phyloP scores from a whole-genome alignment of 192 early-diverging fungal species.

The Diversispora epigaea region DNA sequence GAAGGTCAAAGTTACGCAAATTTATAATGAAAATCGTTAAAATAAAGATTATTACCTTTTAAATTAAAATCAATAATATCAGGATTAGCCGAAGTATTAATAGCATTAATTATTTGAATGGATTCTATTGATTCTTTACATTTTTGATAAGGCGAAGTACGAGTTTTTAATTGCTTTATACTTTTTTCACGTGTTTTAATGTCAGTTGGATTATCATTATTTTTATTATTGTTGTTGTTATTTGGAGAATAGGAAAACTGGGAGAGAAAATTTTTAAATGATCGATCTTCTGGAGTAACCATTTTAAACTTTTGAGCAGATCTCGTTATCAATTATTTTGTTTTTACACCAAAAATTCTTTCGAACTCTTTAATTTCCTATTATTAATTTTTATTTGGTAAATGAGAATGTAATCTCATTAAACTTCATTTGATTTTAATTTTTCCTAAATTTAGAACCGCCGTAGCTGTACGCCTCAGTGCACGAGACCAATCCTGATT shows the following conservation, averaged over 20 bases:
- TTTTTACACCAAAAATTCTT: too few relatives aligned
- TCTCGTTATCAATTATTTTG: too few relatives aligned
- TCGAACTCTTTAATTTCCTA: too few relatives aligned
- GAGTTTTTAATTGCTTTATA: neutral
- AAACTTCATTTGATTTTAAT: too few relatives aligned
- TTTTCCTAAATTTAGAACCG: too few relatives aligned
- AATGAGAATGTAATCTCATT: too few relatives aligned
- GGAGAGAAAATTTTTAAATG: neutral
- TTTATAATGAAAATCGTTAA: neutral
- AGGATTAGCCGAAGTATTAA: neutral
- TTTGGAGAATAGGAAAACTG: neutral
- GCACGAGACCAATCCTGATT: too few relatives aligned
- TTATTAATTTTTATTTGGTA: too few relatives aligned
- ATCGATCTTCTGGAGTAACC: too few relatives aligned
- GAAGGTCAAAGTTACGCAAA: neutral
- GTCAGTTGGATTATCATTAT: neutral
- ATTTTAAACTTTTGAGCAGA: too few relatives aligned
- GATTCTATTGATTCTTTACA: neutral
- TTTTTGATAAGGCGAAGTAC: neutral
- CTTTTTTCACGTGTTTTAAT: neutral
- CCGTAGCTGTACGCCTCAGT: too few relatives aligned
- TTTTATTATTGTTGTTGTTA: neutral
- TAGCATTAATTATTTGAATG: neutral
- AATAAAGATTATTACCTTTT: neutral
- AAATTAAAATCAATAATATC: slow-evolving; percentile 18